Evolutionary conservation across 768 basidiomycete genomes (phyloP).

Genomic region (Mycena albidolilacea): DNA sequence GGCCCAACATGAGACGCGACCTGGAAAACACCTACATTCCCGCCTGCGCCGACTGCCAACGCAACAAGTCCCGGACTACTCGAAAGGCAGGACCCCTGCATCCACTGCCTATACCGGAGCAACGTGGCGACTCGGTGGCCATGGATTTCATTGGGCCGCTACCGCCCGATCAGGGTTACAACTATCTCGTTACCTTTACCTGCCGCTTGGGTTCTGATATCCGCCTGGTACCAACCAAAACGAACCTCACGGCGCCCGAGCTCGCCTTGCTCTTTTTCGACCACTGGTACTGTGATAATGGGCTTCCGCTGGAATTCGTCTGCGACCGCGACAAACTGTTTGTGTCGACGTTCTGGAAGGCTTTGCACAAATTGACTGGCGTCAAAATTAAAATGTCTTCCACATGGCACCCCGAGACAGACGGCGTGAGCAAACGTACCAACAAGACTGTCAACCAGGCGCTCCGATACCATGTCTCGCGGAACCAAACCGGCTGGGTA

Average conservation of each 20-base stretch:
- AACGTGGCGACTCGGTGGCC: background rate
- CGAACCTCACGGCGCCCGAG: conserved; percentile 27
- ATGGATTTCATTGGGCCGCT: conserved; percentile 37
- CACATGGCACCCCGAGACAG: too few species aligned
- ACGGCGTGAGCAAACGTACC: too few species aligned
- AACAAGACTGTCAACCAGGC: too few species aligned
- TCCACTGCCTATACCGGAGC: conserved; percentile 42
- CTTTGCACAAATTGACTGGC: too few species aligned
- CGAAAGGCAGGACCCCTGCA: conserved; percentile 44
- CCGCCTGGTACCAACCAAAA: conserved; percentile 19
- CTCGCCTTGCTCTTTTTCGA: conserved; percentile 40
- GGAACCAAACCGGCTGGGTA: too few species aligned
- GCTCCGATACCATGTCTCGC: too few species aligned
- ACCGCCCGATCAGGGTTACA: background rate
- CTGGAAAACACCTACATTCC: conserved; percentile 44
- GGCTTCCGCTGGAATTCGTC: too few species aligned
- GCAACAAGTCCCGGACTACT: conserved; percentile 43
- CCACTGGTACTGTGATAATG: too few species aligned
- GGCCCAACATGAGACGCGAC: conserved; percentile 10
- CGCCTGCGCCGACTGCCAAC: conserved; percentile 46
- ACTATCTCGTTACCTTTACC: conserved; percentile 29
- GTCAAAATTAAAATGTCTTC: too few species aligned
- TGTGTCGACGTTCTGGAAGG: too few species aligned
- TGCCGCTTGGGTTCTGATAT: conserved; percentile 20
- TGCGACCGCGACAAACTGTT: too few species aligned